Evolutionary conservation across 768 basidiomycete genomes (phyloP).

Genomic region (Hortiboletus flavorubellus): DNA sequence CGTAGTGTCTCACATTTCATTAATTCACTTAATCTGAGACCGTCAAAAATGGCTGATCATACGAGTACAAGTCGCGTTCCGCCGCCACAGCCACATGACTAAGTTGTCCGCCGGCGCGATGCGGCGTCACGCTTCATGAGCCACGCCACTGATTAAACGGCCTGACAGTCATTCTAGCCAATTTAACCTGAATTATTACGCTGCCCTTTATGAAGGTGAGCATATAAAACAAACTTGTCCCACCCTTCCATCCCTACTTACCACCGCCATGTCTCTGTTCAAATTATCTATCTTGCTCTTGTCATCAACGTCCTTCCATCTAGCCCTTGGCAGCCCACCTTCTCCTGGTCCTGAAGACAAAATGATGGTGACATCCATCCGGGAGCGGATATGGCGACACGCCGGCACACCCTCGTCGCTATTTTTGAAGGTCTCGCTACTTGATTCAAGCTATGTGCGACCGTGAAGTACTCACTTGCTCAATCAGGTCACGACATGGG

Average conservation of each 20-base stretch:
- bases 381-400: slow-evolving; percentile 7
- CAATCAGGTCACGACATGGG: background rate
- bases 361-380: background rate
- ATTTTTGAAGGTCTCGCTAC: background rate
- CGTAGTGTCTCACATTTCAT: too few relatives aligned
- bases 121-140: too few relatives aligned
- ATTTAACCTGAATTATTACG: background rate
- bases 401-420: background rate
- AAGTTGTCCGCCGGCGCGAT: too few relatives aligned
- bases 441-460: background rate
- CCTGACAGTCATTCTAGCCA: too few relatives aligned
- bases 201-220: background rate
- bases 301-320: slow-evolving; percentile 6
- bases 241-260: background rate
- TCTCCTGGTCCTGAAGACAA: background rate
- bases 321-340: background rate
- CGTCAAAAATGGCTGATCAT: too few relatives aligned
- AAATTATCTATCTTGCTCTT: slow-evolving; percentile 6
- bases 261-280: slow-evolving; percentile 4
- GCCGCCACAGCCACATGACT: too few relatives aligned
- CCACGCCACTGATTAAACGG: too few relatives aligned
- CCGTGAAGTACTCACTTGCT: background rate
- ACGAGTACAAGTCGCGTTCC: too few relatives aligned
- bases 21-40: too few relatives aligned
- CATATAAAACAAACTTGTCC: background rate